These are phyloP conservation scores for Myrmaecium sp. DNA, from an alignment of 2,329 filamentous ascomycete genomes.

Conservation along the genomic window DNA sequence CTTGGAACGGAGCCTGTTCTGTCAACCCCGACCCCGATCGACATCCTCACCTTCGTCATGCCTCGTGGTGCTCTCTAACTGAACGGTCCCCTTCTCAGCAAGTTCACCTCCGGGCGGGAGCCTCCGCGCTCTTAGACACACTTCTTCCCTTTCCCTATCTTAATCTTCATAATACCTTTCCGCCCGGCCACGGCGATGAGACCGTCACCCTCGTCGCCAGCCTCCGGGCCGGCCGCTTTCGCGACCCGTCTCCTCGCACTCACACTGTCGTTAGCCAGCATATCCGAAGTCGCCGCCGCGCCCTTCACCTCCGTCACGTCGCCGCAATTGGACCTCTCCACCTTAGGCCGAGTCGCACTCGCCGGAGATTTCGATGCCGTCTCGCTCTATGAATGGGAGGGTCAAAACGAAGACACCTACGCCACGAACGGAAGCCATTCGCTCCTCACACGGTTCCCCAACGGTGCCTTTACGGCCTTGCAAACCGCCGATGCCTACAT, in stretches of 20 bases:
- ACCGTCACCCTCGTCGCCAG: constrained; percentile 19
- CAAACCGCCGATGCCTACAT: constrained; percentile 71
- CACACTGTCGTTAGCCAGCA: constrained; percentile 8
- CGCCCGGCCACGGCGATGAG: no score
- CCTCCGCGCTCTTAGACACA: no score
- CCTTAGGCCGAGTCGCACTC: constrained; percentile 68
- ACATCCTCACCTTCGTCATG: no score
- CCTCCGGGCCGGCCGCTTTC: constrained; percentile 19
- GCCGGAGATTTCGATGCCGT: constrained; percentile 83
- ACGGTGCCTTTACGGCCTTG: constrained; percentile 63
- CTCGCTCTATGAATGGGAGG: constrained; percentile 72
- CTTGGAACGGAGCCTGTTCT: no score
- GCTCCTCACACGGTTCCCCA: constrained; percentile 66
- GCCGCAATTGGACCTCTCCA: constrained; percentile 59
- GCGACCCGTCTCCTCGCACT: constrained; percentile 15
- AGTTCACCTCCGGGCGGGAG: no score
- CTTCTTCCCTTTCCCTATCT: no score
- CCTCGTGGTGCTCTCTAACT: no score
- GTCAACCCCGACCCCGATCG: no score
- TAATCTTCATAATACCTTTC: no score
- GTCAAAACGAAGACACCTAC: constrained; percentile 53
- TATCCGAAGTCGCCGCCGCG: constrained; percentile 12
- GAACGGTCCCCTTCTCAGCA: no score
- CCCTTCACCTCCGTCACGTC: constrained; percentile 46
- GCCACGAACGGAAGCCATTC: constrained; percentile 65